A percentile compares a stretch with the other conserved stretches of the same genome.
Evolutionary conservation across 805 yeast genomes (phyloP).

Genomic region (Kuraishia borneana): DNA sequence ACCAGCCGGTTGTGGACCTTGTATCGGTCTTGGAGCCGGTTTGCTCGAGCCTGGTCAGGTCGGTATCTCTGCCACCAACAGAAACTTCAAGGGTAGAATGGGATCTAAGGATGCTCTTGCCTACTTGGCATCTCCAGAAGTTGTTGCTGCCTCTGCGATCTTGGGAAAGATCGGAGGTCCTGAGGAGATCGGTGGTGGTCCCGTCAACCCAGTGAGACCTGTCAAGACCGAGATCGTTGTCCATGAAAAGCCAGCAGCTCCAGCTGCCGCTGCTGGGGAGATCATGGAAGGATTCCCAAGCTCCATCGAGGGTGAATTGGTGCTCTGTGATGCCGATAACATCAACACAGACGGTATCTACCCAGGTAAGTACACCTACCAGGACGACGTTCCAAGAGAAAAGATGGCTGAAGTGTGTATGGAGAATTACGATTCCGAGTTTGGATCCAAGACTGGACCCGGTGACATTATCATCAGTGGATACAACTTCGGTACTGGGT

Average conservation of each 20-base stretch:
- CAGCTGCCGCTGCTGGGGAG: conserved; percentile 41
- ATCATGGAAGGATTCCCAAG: conserved; percentile 88
- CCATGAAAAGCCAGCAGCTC: conserved; percentile 19
- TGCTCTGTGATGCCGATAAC: conserved; percentile 92
- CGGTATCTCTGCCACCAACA: conserved; percentile 95
- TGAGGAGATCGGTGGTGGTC: conserved; percentile 61
- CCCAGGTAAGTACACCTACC: conserved; percentile 98
- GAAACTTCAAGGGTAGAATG: conserved; percentile 99
- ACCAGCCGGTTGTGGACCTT: conserved; percentile 99
- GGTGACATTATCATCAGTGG: conserved; percentile 91
- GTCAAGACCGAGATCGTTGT: conserved; percentile 32
- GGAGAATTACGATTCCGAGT: conserved; percentile 96
- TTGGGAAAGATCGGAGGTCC: conserved; percentile 91
- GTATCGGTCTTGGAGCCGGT: conserved; percentile 96
- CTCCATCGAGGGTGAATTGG: conserved; percentile 80
- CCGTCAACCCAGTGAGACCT: conserved; percentile 33
- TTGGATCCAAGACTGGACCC: conserved; percentile 66
- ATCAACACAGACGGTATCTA: conserved; percentile 97
- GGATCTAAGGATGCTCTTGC: conserved; percentile 96
- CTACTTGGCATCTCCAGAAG: conserved; percentile 92
- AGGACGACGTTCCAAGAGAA: conserved; percentile 89
- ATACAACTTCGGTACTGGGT: conserved; percentile 95
- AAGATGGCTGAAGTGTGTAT: conserved; percentile 98
- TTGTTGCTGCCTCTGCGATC: conserved; percentile 97
- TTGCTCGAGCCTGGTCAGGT: conserved; percentile 91